A percentile compares a stretch with the other conserved stretches of the same genome.
Conservation (phyloP, 805 yeast species). For the Metschnikowia shivogae region DNA sequence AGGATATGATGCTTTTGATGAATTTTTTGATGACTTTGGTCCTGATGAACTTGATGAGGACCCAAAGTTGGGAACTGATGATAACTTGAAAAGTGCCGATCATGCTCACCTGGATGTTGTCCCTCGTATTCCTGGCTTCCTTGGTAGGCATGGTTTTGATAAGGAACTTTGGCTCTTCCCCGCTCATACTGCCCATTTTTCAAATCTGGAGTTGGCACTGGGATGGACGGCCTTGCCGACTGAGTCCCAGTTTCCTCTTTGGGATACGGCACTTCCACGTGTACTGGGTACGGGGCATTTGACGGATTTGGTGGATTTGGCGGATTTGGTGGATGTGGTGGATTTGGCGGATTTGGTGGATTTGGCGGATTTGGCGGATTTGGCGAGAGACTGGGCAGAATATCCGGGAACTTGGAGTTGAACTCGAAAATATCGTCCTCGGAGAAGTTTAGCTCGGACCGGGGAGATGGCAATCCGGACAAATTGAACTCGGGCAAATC, state of each 20-base stretch:
- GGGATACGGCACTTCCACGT: slow-evolving; percentile 3
- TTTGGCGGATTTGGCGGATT: background rate
- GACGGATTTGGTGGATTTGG: background rate
- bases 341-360: too few species aligned
- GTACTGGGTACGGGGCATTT: slow-evolving; percentile 2
- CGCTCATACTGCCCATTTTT: background rate
- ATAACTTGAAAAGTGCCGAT: background rate
- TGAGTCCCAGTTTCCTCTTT: background rate
- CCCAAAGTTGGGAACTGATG: too few species aligned
- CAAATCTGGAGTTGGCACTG: background rate
- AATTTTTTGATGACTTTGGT: background rate
- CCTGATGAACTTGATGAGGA: background rate
- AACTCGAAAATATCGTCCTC: slow-evolving; percentile 12
- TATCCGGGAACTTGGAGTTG: slow-evolving; percentile 13
- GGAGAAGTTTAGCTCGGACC: background rate
- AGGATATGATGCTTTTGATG: background rate
- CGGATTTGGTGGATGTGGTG: background rate
- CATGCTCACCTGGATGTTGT: background rate
- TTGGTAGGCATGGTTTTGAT: background rate
- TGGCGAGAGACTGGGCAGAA: background rate
- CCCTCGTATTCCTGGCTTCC: background rate
- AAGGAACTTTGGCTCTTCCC: background rate
- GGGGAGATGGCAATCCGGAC: background rate
- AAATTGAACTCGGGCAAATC: background rate
- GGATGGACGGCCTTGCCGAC: background rate